Conservation (phyloP, 352 stramenopile genomes). For the Elongisporangium anandrum region DNA sequence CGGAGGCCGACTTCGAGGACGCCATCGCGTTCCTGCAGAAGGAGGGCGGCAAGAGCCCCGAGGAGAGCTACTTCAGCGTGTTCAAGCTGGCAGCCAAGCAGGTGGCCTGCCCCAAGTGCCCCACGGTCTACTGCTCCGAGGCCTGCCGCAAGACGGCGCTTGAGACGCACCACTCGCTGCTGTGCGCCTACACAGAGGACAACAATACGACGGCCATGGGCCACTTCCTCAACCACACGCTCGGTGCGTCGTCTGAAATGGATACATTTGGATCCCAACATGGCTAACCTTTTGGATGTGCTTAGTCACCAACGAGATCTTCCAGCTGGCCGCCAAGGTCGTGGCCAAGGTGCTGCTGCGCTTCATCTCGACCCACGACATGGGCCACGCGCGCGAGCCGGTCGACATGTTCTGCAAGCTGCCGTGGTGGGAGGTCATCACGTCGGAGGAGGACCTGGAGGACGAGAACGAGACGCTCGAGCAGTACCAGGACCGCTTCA, state of each 20-base stretch:
- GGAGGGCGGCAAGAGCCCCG: constrained; percentile 51
- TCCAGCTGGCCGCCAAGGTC: constrained; percentile 88
- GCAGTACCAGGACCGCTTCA: constrained; percentile 63
- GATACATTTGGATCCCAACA: constrained; percentile 2
- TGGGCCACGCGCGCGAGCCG: constrained; percentile 41
- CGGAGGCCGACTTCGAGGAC: constrained; percentile 44
- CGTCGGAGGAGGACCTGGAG: constrained; percentile 55
- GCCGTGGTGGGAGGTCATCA: constrained; percentile 89
- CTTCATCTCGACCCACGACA: constrained; percentile 52
- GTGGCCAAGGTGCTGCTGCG: constrained; percentile 65
- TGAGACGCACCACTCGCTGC: constrained; percentile 68
- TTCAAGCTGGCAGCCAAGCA: constrained; percentile 51
- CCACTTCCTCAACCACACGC: constrained; percentile 71
- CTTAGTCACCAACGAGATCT: constrained; percentile 91
- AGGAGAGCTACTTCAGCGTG: constrained; percentile 72
- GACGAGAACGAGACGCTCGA: constrained; percentile 62
- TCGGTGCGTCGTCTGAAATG: constrained; percentile 11
- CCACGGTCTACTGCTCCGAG: constrained; percentile 82
- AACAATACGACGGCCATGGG: constrained; percentile 65
- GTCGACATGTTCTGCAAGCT: constrained; percentile 90
- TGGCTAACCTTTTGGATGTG: constrained; percentile 2
- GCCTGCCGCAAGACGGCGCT: constrained; percentile 67
- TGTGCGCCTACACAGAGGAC: constrained; percentile 54
- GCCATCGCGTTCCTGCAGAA: constrained; percentile 62
- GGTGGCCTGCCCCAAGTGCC: constrained; percentile 56